Evolutionary conservation across 1,139 yeast genomes (phyloP), one percentile per base, ranked within the genome.

Genomic region (Taphrina sp.): DNA sequence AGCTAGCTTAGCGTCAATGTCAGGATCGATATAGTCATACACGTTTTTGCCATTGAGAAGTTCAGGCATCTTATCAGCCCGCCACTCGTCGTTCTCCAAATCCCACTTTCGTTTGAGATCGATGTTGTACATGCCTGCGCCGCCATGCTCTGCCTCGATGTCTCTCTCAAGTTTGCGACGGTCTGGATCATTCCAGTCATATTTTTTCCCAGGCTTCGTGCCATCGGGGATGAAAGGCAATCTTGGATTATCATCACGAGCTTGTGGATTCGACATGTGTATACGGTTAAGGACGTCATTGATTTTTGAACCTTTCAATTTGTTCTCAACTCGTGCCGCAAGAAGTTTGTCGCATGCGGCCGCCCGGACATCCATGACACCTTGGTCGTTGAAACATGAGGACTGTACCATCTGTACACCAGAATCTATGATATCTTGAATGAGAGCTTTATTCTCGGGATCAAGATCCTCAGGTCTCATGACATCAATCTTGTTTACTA

Each of bases 111-210:
- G 47, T 72, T 89, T 87, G 74, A 90, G 78, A 74, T 94, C 88
- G 67, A 92, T 81, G 74, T 89, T 92, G 77, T 75, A 92, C 36
- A 92, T 98, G 77, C 98, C 98, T 28, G 98, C 96, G 69, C 98
- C 98, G 68, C 98, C 98, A 66, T 92, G 88, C 70, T 86, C 96
- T 45, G 79, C 84, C 74, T 92, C 98, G 62, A 89, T 76, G 67
- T 92, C 98, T 67, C 87, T 81, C 41, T 95, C 89, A 67, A 92
- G 77, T 63, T 69, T 77, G 67, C 92, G 81, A 72, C 96, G 81
- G 66, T 84, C 76, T 64, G 95, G 95, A 72, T 88, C 96, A 65
- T 77, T 78, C 41, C 78, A 71, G 70, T 87, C 94, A 67, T 85
- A 88, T 69, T 83, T 85, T 67, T 74, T 77, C 65, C 80, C 67